Evolutionary conservation across 2,329 filamentous ascomycete species (phyloP), one percentile per base, ranked within the genome.

Genomic region (Calonectria naviculata): DNA sequence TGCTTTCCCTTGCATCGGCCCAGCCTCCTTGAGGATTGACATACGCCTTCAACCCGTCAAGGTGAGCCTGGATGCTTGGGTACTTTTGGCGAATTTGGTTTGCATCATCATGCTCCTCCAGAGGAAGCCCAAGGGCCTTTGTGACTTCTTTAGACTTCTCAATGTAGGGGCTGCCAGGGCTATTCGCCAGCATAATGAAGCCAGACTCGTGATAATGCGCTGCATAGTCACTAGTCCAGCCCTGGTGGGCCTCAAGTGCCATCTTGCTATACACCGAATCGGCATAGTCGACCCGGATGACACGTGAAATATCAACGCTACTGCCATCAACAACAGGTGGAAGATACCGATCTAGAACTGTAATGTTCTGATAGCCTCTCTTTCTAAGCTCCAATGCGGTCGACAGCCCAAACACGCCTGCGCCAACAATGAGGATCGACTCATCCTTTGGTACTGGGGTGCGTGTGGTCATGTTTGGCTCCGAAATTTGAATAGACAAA

Each of bases 251-350:
- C 61, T 82, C 79, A 17, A 72, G 72, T 5, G 89, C 92, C 64
- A 94, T 88, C 49, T 84, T 83, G 5, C 89, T 87, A 77, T 94
- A 94, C 17, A 89, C 85, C 0, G 87, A 81, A 74, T 92, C 88
- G 15, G 91, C 90, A 76, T 94, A 94, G 82, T 94, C 93, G 52
- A 82, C 75, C 7, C 84, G 81, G 49, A 85, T 80, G 67, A 85
- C 80, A 21, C 84, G 82, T 6, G 84, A 85, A 21, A 83, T 80
- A 68, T 85, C 83, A n/a, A 84, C 82, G 52, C 82, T 84, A 67
- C 83, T 83, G 31, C 81, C 81, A 15, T 85, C 82, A 4, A 78
- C 73, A 2, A 81, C 80, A 0, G 84, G 83, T 5, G 84, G 83
- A 0, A 81, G 72, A 61, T 78, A 80, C 5, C 81, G 79, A 69